phyloP scores from a whole-genome alignment of 2,329 filamentous ascomycete species.

The Colletotrichum sp. region DNA sequence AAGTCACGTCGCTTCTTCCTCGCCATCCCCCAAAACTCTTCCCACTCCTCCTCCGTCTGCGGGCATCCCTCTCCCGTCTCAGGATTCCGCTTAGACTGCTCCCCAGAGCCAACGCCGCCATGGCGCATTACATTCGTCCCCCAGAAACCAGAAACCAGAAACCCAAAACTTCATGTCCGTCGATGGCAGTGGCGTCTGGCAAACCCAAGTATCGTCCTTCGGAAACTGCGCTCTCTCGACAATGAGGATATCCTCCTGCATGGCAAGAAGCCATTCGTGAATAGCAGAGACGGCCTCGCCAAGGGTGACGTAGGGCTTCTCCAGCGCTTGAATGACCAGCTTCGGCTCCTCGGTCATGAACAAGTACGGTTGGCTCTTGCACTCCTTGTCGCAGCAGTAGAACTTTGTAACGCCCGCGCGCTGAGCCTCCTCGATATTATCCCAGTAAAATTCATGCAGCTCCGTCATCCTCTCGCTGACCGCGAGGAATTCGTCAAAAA shows the following conservation, averaged over 20 bases:
- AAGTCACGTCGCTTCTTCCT: neutral
- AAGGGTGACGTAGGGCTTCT: neutral
- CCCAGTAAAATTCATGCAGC: neutral
- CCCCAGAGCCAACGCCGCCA: neutral
- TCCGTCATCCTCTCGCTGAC: neutral
- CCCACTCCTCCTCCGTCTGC: neutral
- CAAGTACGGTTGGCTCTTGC: neutral
- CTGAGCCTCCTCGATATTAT: neutral
- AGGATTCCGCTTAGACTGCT: neutral
- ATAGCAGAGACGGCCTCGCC: neutral
- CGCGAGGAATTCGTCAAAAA: neutral
- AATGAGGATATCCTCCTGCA: neutral
- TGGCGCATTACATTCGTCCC: neutral
- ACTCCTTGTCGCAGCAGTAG: neutral
- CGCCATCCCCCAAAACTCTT: neutral
- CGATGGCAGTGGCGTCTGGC: neutral
- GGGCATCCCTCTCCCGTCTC: neutral
- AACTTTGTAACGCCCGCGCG: neutral
- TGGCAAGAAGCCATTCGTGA: neutral
- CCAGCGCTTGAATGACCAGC: neutral
- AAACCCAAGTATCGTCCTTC: neutral
- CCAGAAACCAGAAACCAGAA: neutral
- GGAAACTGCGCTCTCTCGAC: neutral
- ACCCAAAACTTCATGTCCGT: neutral
- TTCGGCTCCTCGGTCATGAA: neutral